Evolutionary conservation across 441 rosid genomes (phyloP).

Genomic region (Pelargonium cotyledonis): DNA sequence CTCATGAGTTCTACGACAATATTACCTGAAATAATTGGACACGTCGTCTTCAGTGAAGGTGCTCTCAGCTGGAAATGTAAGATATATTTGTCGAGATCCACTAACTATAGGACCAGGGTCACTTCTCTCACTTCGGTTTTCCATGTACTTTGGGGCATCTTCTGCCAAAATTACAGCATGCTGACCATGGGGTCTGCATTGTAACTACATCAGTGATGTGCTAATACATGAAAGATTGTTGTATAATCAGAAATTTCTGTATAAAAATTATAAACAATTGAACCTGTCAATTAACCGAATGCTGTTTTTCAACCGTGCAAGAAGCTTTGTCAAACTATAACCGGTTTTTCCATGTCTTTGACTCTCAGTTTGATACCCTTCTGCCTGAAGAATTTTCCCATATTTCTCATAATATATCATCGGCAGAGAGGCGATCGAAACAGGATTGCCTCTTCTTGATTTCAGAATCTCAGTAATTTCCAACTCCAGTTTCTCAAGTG

Average conservation of each 20-base stretch:
- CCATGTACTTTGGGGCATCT: constrained; percentile 59
- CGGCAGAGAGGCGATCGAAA: constrained; percentile 89
- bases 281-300: constrained; percentile 83
- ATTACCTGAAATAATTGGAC: constrained; percentile 70
- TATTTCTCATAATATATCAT: constrained; percentile 75
- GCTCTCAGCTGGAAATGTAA: constrained; percentile 92
- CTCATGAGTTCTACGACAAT: not conserved
- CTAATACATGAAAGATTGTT: not conserved
- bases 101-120: constrained; percentile 55
- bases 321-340: constrained; percentile 83
- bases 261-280: not conserved
- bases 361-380: constrained; percentile 93
- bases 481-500: constrained; percentile 69
- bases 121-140: constrained; percentile 42
- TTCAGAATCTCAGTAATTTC: constrained; percentile 74
- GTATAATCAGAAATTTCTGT: not conserved
- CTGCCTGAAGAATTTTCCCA: constrained; percentile 81
- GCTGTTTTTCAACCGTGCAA: constrained; percentile 66
- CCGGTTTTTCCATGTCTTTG: constrained; percentile 96
- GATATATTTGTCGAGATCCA: constrained; percentile 79
- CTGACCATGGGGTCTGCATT: constrained; percentile 86
- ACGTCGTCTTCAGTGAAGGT: constrained; percentile 80
- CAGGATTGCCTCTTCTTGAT: constrained; percentile 66
- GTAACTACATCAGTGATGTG: not conserved
- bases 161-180: constrained; percentile 78